Evolutionary conservation across 1,284 basidiomycete genomes (phyloP), one percentile per base, ranked within the genome.

Genomic region (Melampsora americana): DNA sequence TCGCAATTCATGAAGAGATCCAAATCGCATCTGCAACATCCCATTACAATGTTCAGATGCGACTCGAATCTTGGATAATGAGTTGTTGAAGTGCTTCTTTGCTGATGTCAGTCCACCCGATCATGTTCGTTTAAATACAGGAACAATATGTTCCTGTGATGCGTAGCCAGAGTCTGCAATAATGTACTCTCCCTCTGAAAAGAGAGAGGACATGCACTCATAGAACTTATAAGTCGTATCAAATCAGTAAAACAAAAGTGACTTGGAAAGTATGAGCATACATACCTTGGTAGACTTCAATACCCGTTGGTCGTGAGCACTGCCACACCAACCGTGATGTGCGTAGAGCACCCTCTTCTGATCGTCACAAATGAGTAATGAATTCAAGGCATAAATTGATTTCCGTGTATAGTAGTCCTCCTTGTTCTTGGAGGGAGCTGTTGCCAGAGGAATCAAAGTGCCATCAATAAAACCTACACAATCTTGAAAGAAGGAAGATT

Each of bases 301-400:
- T 5, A 69, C 67, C 12, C 67, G 14, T 59, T 69, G 68, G 35
- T 69, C 32, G 12, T 56, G 50, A 5, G 67, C 67, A 69, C 67
- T 69, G 14, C 67, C 50, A 59, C 67, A 39, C 67, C 67, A 69
- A 5, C 67, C 67, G 35, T 53, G 67, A 5, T 56, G 5, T 6
- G 67, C 48, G 23, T 59, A 69, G 16, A 59, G 53, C 35, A 61
- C 30, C 18, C 26, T 2, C 18, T 26, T 39, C 9, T 62, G 11
- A 20, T n/a, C 7, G 48, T 70, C 28, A 26, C 69, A 70, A 5
- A 70, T 39, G 46, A 70, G 39, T 42, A 61, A 7, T 1, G 56
- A 39, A 35, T 62, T 70, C 3, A 70, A 23, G 20, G 30, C n/a
- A 42, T 70, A 70, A 26, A 60, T 39, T 39, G n/a, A 42, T 48